Percentiles rank a stretch among this genome's conserved stretches.
These are phyloP conservation scores for Rhodamnia rubescens DNA, from an alignment of 345 rosid species.

Conservation along the genomic window DNA sequence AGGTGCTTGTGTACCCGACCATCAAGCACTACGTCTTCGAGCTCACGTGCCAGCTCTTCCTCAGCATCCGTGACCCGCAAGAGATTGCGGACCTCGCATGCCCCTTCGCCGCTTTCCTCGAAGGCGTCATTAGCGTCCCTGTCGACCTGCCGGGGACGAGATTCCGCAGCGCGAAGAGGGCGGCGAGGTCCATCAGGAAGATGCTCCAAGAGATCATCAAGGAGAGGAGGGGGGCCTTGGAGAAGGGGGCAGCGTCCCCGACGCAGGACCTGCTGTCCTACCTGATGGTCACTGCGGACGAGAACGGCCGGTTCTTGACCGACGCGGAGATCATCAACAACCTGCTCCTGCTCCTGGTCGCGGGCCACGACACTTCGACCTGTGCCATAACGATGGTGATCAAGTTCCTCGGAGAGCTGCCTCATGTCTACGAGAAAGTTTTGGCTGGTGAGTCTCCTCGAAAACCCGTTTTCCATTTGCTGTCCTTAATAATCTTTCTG, in stretches of 20 bases:
- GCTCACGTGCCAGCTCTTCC: slow-evolving; percentile 4
- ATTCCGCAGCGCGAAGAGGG: background rate
- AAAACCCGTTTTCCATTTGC: background rate
- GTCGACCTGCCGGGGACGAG: slow-evolving; percentile 2
- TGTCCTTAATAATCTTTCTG: background rate
- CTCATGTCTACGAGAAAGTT: slow-evolving; percentile 2
- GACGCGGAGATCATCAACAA: slow-evolving; percentile 11
- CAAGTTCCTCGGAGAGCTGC: slow-evolving; percentile 11
- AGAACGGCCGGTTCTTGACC: slow-evolving; percentile 8
- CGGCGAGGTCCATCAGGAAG: background rate
- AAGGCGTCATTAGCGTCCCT: background rate
- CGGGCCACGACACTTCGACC: slow-evolving; percentile 5
- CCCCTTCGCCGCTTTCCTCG: background rate
- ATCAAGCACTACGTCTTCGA: background rate
- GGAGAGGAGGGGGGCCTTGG: slow-evolving; percentile 3
- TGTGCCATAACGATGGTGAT: background rate
- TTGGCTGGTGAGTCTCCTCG: background rate
- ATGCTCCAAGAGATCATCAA: background rate
- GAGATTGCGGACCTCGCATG: background rate
- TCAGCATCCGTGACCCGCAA: background rate
- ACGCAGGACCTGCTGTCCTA: slow-evolving; percentile 8
- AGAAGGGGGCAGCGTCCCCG: background rate
- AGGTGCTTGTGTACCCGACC: background rate
- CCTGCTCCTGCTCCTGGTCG: slow-evolving; percentile 1
- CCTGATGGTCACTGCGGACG: slow-evolving; percentile 3